These are phyloP conservation scores for Ophiosphaerella korrae DNA, from an alignment of 2,329 filamentous ascomycete species.

Conservation along the genomic window DNA sequence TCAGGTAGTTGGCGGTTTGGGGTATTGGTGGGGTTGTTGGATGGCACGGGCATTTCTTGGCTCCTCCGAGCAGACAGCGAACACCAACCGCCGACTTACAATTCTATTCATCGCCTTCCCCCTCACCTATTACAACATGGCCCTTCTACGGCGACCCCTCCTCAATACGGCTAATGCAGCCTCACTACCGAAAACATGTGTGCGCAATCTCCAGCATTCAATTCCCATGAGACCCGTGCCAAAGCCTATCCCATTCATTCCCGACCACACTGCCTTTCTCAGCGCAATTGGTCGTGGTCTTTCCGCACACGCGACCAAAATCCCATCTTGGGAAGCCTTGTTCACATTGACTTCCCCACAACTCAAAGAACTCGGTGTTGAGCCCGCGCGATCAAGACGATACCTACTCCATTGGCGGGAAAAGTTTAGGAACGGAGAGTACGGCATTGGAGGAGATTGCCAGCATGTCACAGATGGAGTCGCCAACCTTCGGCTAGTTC, in stretches of 20 bases:
- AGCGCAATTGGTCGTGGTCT: slow-evolving; percentile 88
- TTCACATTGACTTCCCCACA: slow-evolving; percentile 81
- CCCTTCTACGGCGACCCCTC: slow-evolving; percentile 40
- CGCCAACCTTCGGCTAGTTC: slow-evolving; percentile 63
- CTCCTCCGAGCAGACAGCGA: slow-evolving; percentile 24
- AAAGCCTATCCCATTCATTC: slow-evolving; percentile 80
- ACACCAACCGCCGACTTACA: background rate
- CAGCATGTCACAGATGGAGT: slow-evolving; percentile 67
- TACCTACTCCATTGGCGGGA: slow-evolving; percentile 91
- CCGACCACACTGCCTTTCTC: slow-evolving; percentile 84
- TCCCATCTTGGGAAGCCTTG: slow-evolving; percentile 86
- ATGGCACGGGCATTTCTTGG: slow-evolving; percentile 30
- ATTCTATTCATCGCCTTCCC: background rate
- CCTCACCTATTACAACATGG: slow-evolving; percentile 30
- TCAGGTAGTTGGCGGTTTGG: slow-evolving; percentile 5
- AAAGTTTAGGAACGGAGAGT: slow-evolving; percentile 76
- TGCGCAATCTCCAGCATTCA: slow-evolving; percentile 47
- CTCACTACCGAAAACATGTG: slow-evolving; percentile 34
- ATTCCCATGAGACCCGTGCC: slow-evolving; percentile 60
- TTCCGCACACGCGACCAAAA: slow-evolving; percentile 80
- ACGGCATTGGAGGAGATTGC: slow-evolving; percentile 83
- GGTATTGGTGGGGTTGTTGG: slow-evolving; percentile 18
- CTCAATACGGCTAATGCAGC: slow-evolving; percentile 32
- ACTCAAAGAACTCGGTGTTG: slow-evolving; percentile 80
- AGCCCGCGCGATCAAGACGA: slow-evolving; percentile 78